Evolutionary conservation across 768 basidiomycete species (phyloP), one percentile per base, ranked within the genome.

Genomic region (Dentipellis fragilis): DNA sequence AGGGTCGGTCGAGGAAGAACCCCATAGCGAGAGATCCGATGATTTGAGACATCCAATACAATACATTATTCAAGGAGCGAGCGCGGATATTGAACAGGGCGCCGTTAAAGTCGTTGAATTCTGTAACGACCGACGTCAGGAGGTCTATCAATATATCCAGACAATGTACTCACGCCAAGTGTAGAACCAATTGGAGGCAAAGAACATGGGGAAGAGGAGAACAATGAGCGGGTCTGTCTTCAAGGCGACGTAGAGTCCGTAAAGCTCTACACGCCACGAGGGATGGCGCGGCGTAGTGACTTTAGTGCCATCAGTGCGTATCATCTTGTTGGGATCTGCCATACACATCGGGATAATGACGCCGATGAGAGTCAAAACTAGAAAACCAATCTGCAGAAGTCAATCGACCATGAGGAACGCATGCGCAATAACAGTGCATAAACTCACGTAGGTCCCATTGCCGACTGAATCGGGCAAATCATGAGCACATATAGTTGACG

Each of bases 171-270:
- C 58, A 87, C 86, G 87, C 86, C 86, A 90, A 2, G 88, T 84
- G 65, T 89, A 89, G 70, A 89, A 89, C 79, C 85, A 90, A 67
- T 90, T 90, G 42, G 83, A 85, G 8, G 85, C 80, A 54, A 89
- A 80, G 69, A 91, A 90, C 84, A 91, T 87, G 11, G 89, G 90
- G 73, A 92, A 87, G 17, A 91, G 76, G 4, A 89, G 70, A 14
- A 90, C 57, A 62, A 93, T 80, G 69, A 76, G 73, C 0, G 86
- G 87, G 63, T 92, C 89, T 11, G 78, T 83, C 55, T 71, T 76
- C 46, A 93, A 72, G 2, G 85, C 79, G 48, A 84, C 61, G 70
- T 77, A 89, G 19, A 92, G 77, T 10, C 84, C 83, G 58, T 75
- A 74, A 52, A 92, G 71, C 66, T 92, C 89, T 17, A 77, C 75